These are phyloP conservation scores for Aspergillus ellipticus DNA, from an alignment of 495 filamentous ascomycete genomes.

Conservation along the genomic window DNA sequence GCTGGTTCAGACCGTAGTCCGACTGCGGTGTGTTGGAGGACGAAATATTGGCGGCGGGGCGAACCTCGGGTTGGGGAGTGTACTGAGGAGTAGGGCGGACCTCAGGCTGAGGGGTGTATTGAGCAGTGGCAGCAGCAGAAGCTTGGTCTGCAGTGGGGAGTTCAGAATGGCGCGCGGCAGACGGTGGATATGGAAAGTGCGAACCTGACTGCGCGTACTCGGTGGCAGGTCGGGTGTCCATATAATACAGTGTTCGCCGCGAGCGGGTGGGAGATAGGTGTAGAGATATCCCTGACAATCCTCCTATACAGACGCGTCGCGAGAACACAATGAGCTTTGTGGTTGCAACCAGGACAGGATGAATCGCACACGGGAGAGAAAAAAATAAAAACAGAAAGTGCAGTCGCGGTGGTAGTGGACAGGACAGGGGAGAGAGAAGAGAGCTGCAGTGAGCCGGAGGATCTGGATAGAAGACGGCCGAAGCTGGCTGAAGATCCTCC, in stretches of 20 bases:
- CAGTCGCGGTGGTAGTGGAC: background rate
- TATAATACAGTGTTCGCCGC: conserved; percentile 33
- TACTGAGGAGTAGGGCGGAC: conserved; percentile 47
- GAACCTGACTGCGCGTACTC: conserved; percentile 99
- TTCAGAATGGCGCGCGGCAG: conserved; percentile 69
- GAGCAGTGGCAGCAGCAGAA: conserved; percentile 65
- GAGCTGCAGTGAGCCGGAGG: conserved; percentile 8
- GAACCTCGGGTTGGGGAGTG: conserved; percentile 70
- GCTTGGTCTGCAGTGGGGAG: conserved; percentile 77
- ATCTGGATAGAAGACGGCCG: background rate
- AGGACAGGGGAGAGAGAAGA: conserved; percentile 17
- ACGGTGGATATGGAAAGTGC: conserved; percentile 75
- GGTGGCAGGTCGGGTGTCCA: conserved; percentile 87
- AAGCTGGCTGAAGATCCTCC: background rate
- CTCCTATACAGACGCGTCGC: conserved; percentile 28
- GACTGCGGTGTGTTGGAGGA: conserved; percentile 80
- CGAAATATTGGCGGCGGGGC: conserved; percentile 59
- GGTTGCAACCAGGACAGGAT: conserved; percentile 12
- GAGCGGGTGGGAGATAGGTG: conserved; percentile 18
- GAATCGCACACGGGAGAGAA: background rate
- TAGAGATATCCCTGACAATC: conserved; percentile 20
- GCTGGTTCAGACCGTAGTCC: conserved; percentile 79
- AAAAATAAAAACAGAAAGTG: background rate
- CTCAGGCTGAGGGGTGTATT: conserved; percentile 47
- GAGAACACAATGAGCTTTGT: conserved; percentile 29